Evolutionary conservation across 345 rosid species (phyloP).

Genomic region (Reutealis trisperma): DNA sequence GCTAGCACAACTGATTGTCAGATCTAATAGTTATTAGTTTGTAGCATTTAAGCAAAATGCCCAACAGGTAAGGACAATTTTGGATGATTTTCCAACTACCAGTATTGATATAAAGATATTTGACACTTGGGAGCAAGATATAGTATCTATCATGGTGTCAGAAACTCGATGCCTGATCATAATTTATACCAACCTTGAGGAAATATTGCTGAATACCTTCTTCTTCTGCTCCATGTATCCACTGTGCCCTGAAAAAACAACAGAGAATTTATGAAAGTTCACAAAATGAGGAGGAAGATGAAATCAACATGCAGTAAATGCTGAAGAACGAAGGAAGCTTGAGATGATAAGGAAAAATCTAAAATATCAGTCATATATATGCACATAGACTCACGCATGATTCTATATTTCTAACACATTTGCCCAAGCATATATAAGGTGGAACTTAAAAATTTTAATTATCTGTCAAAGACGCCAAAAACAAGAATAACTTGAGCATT

Average conservation of each 20-base stretch:
- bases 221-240: slow-evolving; percentile 62
- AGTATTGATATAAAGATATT: background rate
- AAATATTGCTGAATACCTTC: slow-evolving; percentile 89
- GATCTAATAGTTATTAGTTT: background rate
- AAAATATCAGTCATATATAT: background rate
- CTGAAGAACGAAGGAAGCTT: background rate
- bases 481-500: background rate
- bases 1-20: background rate
- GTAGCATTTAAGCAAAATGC: background rate
- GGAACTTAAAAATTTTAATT: background rate
- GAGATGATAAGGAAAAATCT: slow-evolving; percentile 1
- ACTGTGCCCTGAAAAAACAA: slow-evolving; percentile 53
- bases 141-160: background rate
- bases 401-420: background rate
- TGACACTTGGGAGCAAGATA: background rate
- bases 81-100: background rate
- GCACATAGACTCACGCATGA: background rate
- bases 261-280: background rate
- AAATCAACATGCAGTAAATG: background rate
- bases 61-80: background rate
- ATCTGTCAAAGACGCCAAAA: background rate
- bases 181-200: slow-evolving; percentile 57
- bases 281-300: background rate
- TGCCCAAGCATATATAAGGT: background rate
- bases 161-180: background rate